These are phyloP conservation scores for Aspergillus udagawae DNA, from an alignment of 2,329 filamentous ascomycete species.

Conservation along the genomic window DNA sequence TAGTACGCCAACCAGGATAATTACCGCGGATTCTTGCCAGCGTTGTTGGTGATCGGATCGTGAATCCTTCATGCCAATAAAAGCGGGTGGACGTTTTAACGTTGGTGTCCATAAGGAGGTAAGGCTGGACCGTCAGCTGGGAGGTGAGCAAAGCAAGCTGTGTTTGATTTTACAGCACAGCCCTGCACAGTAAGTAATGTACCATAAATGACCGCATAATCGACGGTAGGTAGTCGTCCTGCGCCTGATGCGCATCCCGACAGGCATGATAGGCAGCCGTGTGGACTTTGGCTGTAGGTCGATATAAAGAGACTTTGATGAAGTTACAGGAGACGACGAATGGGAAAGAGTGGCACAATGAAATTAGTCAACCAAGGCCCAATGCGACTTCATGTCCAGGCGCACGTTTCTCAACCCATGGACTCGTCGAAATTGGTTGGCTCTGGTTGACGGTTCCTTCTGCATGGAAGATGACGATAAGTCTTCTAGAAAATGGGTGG, in stretches of 20 bases:
- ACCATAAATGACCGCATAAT: not conserved
- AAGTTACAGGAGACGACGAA: not conserved
- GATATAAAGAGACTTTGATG: not conserved
- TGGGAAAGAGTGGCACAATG: not conserved
- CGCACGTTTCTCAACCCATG: conserved; percentile 7
- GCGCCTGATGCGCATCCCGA: not conserved
- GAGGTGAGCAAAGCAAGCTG: not conserved
- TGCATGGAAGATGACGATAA: conserved; percentile 19
- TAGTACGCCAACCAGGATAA: conserved; percentile 4
- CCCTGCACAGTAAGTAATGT: not conserved
- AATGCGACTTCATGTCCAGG: conserved; percentile 10
- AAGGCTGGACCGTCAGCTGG: not conserved
- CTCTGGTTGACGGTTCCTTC: conserved; percentile 4
- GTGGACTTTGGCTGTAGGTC: not conserved
- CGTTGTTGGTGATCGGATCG: conserved; percentile 5
- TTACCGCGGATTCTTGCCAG: not conserved
- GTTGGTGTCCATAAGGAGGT: not conserved
- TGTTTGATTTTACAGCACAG: not conserved
- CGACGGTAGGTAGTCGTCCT: not conserved
- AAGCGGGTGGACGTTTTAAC: not conserved
- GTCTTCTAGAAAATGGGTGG: conserved; percentile 19
- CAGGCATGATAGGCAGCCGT: not conserved
- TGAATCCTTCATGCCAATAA: not conserved
- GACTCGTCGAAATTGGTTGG: conserved; percentile 10
- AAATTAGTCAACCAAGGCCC: conserved; percentile 5